Conservation (phyloP, 1,139 yeast species). For the Blastobotrys petasosporus region DNA sequence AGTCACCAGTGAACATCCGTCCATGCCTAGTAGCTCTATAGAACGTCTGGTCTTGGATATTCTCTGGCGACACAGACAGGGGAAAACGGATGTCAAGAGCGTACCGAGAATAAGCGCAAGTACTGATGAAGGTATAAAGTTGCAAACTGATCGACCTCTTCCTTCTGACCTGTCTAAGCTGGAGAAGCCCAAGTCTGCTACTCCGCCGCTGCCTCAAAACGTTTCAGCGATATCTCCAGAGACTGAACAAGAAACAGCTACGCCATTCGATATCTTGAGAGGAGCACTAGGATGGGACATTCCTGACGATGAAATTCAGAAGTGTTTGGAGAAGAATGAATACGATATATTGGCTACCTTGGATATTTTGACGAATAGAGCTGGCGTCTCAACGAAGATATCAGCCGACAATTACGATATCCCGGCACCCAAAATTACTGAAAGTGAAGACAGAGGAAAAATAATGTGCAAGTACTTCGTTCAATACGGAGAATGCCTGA, state of each 20-base stretch:
- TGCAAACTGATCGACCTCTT: conserved; percentile 12
- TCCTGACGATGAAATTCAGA: conserved; percentile 29
- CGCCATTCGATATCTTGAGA: conserved; percentile 33
- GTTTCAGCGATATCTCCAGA: not conserved
- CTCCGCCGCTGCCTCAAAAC: not conserved
- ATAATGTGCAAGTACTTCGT: conserved; percentile 37
- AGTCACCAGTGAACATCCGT: conserved; percentile 23
- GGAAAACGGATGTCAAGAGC: conserved; percentile 1
- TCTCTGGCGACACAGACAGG: conserved; percentile 36
- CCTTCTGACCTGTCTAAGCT: conserved; percentile 19
- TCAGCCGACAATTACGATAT: too few species aligned
- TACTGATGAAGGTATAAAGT: conserved; percentile 4
- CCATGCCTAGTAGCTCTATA: conserved; percentile 17
- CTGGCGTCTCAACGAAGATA: not conserved
- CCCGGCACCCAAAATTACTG: too few species aligned
- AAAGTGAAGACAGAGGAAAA: conserved; percentile 22
- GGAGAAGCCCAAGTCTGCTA: conserved; percentile 7
- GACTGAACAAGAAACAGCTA: conserved; percentile 13
- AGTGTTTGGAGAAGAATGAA: conserved; percentile 30
- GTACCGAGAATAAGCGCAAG: not conserved
- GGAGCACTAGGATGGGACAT: conserved; percentile 28
- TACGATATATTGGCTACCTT: conserved; percentile 30
- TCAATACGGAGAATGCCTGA: conserved; percentile 37
- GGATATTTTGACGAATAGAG: conserved; percentile 14
- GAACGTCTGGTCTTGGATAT: conserved; percentile 37